Percentiles rank a stretch among this genome's conserved stretches.
phyloP scores from a whole-genome alignment of 192 early-diverging fungal genomes.

The Coemansia sp. region DNA sequence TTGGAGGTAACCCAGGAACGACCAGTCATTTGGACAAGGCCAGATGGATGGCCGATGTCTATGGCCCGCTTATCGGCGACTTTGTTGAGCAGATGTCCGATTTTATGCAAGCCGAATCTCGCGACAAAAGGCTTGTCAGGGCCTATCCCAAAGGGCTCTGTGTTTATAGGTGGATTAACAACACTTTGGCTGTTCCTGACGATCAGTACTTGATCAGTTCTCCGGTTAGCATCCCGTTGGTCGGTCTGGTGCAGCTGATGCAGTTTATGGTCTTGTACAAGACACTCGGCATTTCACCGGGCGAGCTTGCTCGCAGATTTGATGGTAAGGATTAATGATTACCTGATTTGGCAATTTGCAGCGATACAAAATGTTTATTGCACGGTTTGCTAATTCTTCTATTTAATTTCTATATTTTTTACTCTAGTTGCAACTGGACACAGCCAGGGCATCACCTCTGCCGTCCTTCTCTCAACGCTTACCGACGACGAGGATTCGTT shows the following conservation, averaged over 20 bases:
- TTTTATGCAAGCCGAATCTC: conserved; percentile 61
- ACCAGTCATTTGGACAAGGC: conserved; percentile 84
- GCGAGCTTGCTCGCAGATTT: conserved; percentile 31
- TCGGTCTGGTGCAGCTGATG: conserved; percentile 87
- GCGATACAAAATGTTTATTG: not conserved
- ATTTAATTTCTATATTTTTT: not conserved
- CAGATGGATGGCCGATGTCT: conserved; percentile 69
- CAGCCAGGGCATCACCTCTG: conserved; percentile 86
- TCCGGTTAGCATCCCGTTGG: conserved; percentile 77
- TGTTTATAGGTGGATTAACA: conserved; percentile 77
- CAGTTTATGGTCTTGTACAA: conserved; percentile 71
- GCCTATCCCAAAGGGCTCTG: conserved; percentile 70
- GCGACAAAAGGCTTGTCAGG: conserved; percentile 54
- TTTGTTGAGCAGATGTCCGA: conserved; percentile 75
- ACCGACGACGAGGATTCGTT: conserved; percentile 82
- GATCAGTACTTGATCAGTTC: conserved; percentile 69
- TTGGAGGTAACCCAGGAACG: conserved; percentile 91
- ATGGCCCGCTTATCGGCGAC: conserved; percentile 67
- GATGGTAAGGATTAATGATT: conserved; percentile 25
- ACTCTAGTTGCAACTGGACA: conserved; percentile 70
- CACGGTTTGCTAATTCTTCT: not conserved
- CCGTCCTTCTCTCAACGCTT: conserved; percentile 79
- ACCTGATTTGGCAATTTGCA: no score
- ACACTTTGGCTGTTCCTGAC: conserved; percentile 68
- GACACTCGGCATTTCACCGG: conserved; percentile 62